Percentiles rank a stretch among this genome's conserved stretches.
Conservation (phyloP, 23 red algal species). For the Gracilaria gracilis region DNA sequence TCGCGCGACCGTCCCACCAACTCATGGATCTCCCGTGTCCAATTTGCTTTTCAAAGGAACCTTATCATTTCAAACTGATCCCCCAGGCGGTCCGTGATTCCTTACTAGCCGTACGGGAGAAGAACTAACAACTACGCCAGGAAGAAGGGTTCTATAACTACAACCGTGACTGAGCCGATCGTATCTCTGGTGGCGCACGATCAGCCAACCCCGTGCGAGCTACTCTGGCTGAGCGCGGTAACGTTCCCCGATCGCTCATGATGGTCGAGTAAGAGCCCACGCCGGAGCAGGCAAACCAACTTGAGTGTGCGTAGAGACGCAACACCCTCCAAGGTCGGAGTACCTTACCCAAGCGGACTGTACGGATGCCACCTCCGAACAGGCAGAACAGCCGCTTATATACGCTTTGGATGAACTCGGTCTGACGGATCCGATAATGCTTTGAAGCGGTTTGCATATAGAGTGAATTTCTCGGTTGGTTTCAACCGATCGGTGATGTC, state of each 20-base stretch:
- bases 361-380: not conserved
- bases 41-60: too few relatives aligned
- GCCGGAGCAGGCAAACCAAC: not conserved
- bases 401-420: not conserved
- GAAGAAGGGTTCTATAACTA: not conserved
- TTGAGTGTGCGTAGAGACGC: not conserved
- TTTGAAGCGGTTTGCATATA: not conserved
- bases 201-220: not conserved
- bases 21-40: too few relatives aligned
- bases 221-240: not conserved
- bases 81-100: too few relatives aligned
- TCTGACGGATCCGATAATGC: not conserved
- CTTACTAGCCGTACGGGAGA: too few relatives aligned
- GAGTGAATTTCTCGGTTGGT: constrained; percentile 12
- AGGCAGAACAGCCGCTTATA: not conserved
- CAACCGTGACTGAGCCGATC: not conserved
- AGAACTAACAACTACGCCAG: too few relatives aligned
- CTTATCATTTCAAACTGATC: too few relatives aligned
- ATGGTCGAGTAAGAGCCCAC: not conserved
- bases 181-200: not conserved
- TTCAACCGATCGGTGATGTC: constrained; percentile 21
- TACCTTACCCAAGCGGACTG: not conserved
- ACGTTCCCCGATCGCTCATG: not conserved
- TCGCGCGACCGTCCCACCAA: too few relatives aligned
- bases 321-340: not conserved